These are phyloP conservation scores for Cryptococcus sp. DNA, from an alignment of 1,284 basidiomycete species.

Conservation along the genomic window DNA sequence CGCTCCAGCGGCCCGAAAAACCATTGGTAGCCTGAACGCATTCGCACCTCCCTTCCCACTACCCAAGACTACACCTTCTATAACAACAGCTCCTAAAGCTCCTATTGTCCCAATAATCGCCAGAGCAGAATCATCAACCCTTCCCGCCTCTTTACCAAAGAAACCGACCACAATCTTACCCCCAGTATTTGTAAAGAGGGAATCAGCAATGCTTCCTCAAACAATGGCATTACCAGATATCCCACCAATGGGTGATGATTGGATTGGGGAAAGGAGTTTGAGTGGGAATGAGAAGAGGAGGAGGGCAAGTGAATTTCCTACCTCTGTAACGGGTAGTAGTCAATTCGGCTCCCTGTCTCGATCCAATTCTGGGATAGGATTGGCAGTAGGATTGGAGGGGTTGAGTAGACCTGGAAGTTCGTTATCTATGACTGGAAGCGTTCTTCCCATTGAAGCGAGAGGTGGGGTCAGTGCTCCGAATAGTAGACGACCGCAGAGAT, in stretches of 20 bases:
- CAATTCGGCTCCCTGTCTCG: not conserved
- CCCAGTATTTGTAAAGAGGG: conserved; percentile 32
- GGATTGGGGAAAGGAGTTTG: conserved; percentile 23
- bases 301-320: conserved; percentile 13
- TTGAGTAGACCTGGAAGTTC: too few relatives aligned
- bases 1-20: not conserved
- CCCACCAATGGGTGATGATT: conserved; percentile 25
- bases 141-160: conserved; percentile 15
- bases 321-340: too few relatives aligned
- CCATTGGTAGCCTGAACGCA: conserved; percentile 13
- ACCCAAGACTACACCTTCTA: conserved; percentile 11
- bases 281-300: conserved; percentile 33
- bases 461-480: not conserved
- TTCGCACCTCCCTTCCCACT: conserved; percentile 26
- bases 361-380: not conserved
- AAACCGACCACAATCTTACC: conserved; percentile 20
- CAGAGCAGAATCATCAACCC: not conserved
- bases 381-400: not conserved
- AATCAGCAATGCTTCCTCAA: conserved; percentile 31
- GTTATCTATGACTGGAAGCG: not conserved
- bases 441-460: not conserved
- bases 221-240: conserved; percentile 32
- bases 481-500: conserved; percentile 14
- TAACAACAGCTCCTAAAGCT: too few relatives aligned
- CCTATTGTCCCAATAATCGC: not conserved